A percentile compares a stretch with the other conserved stretches of the same genome.
These are phyloP conservation scores for Plectranthus barbatus DNA, from an alignment of 257 asterid genomes.

Conservation along the genomic window DNA sequence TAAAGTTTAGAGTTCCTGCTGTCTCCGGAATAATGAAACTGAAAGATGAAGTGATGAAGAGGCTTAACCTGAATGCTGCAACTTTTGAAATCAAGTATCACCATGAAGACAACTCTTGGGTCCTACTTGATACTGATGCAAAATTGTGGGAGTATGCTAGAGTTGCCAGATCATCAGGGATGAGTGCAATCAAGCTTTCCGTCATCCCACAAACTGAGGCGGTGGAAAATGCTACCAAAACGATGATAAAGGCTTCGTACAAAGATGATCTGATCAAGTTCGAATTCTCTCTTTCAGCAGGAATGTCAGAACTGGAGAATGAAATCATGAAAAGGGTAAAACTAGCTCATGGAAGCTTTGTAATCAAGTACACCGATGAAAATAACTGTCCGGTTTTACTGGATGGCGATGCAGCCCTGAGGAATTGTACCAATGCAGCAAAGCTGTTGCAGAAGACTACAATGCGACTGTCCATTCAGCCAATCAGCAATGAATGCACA, in stretches of 20 bases:
- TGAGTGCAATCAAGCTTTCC: not conserved
- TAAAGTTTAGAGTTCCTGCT: conserved; percentile 29
- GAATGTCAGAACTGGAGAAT: conserved; percentile 26
- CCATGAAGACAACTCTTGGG: conserved; percentile 37
- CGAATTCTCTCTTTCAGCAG: conserved; percentile 20
- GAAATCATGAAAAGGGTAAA: conserved; percentile 42
- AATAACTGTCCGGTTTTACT: conserved; percentile 37
- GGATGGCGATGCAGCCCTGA: conserved; percentile 32
- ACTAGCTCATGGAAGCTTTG: conserved; percentile 33
- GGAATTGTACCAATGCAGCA: conserved; percentile 8
- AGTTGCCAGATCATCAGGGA: not conserved
- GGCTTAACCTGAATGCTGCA: conserved; percentile 33
- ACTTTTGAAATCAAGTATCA: conserved; percentile 38
- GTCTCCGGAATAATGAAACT: conserved; percentile 21
- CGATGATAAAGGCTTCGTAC: conserved; percentile 37
- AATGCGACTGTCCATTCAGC: not conserved
- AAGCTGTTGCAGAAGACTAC: not conserved
- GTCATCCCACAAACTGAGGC: not conserved
- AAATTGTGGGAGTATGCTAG: conserved; percentile 21
- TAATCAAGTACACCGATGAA: conserved; percentile 40
- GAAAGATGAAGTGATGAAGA: conserved; percentile 40
- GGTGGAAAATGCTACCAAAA: not conserved
- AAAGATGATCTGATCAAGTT: conserved; percentile 42
- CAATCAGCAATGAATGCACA: not conserved
- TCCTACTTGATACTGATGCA: conserved; percentile 32